A percentile compares a stretch with the other conserved stretches of the same genome.
Conservation (phyloP, 345 rosid species). For the Corchorus olitorius region DNA sequence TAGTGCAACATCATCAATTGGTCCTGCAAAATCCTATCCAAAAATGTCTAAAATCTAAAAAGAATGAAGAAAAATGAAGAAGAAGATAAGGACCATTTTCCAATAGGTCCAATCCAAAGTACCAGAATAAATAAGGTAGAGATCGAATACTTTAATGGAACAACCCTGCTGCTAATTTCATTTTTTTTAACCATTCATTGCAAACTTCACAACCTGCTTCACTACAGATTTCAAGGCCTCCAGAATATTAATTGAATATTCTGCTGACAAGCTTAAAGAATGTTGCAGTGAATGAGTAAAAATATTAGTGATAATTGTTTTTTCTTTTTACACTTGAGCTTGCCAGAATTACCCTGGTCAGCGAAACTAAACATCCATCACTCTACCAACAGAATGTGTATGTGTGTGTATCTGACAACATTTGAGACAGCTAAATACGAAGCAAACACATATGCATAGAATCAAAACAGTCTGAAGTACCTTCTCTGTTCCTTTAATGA, state of each 20-base stretch:
- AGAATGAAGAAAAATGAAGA: too few relatives aligned
- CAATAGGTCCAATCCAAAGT: background rate
- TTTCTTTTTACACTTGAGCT: too few relatives aligned
- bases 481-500: constrained; percentile 92
- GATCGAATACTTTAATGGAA: background rate
- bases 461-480: constrained; percentile 32
- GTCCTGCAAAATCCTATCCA: background rate
- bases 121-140: background rate
- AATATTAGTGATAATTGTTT: too few relatives aligned
- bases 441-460: background rate
- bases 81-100: background rate
- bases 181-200: background rate
- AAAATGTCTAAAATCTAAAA: background rate
- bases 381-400: too few relatives aligned
- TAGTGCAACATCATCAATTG: too few relatives aligned
- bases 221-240: background rate
- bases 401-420: background rate
- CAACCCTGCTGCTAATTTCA: background rate
- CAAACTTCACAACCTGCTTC: background rate
- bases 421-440: background rate
- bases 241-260: constrained; percentile 7
- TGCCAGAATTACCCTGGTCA: too few relatives aligned
- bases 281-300: background rate
- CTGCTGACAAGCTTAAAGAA: background rate
- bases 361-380: too few relatives aligned